These are phyloP conservation scores for Monosporozyma yasuniensis DNA, from an alignment of 805 yeast species.

Conservation along the genomic window DNA sequence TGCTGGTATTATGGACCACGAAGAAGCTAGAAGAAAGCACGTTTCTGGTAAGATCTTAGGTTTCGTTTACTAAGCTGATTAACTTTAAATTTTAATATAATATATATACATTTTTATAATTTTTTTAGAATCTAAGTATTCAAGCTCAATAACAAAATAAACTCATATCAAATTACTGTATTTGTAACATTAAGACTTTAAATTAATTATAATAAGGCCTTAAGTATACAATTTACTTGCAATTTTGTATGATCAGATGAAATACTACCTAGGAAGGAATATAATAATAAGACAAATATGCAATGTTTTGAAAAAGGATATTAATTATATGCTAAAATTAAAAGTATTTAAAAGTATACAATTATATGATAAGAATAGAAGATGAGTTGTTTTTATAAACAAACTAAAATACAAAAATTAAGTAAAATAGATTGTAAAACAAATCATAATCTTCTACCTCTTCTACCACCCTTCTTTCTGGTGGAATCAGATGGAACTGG, in stretches of 20 bases:
- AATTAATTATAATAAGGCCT: too few relatives aligned
- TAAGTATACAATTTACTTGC: too few relatives aligned
- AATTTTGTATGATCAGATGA: too few relatives aligned
- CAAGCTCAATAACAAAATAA: neutral
- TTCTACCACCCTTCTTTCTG: constrained; percentile 99
- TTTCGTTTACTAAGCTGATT: constrained; percentile 66
- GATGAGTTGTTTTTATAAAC: neutral
- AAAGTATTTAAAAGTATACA: neutral
- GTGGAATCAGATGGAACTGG: constrained; percentile 99
- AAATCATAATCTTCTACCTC: constrained; percentile 98
- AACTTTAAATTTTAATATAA: neutral
- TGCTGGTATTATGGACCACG: constrained; percentile 99
- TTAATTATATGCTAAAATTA: neutral
- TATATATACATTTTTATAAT: neutral
- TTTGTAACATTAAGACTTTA: too few relatives aligned
- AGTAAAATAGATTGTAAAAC: neutral
- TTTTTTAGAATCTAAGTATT: neutral
- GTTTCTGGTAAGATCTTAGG: constrained; percentile 98
- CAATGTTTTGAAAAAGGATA: neutral
- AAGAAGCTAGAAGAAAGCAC: constrained; percentile 99
- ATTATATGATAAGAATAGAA: neutral
- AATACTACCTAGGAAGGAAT: neutral
- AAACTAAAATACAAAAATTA: neutral
- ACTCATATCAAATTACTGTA: neutral
- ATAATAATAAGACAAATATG: neutral